Conservation (phyloP, 257 asterid species). For the Gynochthodes officinalis region DNA sequence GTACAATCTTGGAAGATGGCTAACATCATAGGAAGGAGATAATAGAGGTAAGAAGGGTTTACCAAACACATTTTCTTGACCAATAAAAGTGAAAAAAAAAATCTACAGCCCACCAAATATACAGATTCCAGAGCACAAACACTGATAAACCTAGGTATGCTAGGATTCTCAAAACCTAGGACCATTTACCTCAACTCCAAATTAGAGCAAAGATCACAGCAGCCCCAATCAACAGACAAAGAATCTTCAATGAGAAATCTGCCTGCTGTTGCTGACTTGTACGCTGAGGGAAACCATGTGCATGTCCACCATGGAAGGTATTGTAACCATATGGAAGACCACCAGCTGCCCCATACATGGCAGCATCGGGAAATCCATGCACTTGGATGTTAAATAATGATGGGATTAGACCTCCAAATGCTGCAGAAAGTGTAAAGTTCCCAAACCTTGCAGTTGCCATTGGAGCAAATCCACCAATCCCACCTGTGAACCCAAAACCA, state of each 20-base stretch:
- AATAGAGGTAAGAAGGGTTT: background rate
- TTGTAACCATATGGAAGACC: conserved; percentile 62
- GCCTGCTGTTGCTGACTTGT: conserved; percentile 68
- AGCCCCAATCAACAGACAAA: conserved; percentile 49
- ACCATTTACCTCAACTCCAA: conserved; percentile 45
- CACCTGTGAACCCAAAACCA: conserved; percentile 36
- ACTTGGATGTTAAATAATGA: conserved; percentile 45
- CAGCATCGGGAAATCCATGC: conserved; percentile 41
- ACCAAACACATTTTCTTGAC: background rate
- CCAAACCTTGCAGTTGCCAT: conserved; percentile 39
- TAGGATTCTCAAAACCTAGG: conserved; percentile 19
- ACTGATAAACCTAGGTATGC: conserved; percentile 2
- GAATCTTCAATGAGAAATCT: conserved; percentile 57
- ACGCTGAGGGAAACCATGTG: conserved; percentile 44
- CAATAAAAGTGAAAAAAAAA: background rate
- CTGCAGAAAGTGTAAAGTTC: conserved; percentile 43
- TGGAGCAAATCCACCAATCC: conserved; percentile 43
- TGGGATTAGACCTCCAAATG: conserved; percentile 46
- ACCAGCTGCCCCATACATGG: conserved; percentile 54
- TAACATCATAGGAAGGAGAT: background rate
- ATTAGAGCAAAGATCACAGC: conserved; percentile 59
- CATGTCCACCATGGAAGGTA: conserved; percentile 48
- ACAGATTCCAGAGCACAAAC: conserved; percentile 16
- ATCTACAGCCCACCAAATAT: conserved; percentile 8
- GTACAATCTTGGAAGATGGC: conserved; percentile 4